Conservation (phyloP, 345 rosid species). For the Acer yangbiense region DNA sequence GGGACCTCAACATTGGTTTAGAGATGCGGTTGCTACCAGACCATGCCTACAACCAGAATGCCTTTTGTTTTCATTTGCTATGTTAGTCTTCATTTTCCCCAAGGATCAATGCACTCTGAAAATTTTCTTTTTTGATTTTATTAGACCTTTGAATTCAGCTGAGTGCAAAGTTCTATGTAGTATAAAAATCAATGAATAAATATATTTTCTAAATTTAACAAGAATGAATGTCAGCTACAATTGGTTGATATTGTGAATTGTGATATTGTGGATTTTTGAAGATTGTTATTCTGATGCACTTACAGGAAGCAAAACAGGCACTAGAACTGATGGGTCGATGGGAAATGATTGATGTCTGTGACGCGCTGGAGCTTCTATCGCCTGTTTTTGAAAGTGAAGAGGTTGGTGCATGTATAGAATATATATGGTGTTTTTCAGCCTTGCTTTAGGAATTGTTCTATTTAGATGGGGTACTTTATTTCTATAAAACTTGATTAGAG, state of each 20-base stretch:
- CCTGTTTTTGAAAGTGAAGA: constrained; percentile 97
- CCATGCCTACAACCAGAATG: not conserved
- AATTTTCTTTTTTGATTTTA: not conserved
- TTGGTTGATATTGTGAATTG: constrained; percentile 4
- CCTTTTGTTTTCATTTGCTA: not conserved
- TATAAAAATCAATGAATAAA: not conserved
- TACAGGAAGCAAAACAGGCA: constrained; percentile 98
- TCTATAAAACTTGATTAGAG: not conserved
- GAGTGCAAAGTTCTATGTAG: not conserved
- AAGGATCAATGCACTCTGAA: not conserved
- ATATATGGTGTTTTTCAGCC: constrained; percentile 10
- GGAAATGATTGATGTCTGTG: constrained; percentile 91
- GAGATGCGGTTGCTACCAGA: no score
- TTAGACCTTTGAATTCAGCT: not conserved
- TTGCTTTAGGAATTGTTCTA: not conserved
- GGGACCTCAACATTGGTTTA: no score
- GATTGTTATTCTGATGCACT: constrained; percentile 18
- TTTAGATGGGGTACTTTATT: not conserved
- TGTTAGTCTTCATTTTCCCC: not conserved
- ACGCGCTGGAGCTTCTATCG: constrained; percentile 94
- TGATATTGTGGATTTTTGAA: constrained; percentile 15
- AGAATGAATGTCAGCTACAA: not conserved
- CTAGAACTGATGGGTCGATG: constrained; percentile 85
- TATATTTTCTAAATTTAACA: not conserved
- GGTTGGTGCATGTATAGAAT: constrained; percentile 42